Evolutionary conservation across 140 eudicot species (phyloP), one percentile per base, ranked within the genome.

Genomic region (Oenanthe javanica): DNA sequence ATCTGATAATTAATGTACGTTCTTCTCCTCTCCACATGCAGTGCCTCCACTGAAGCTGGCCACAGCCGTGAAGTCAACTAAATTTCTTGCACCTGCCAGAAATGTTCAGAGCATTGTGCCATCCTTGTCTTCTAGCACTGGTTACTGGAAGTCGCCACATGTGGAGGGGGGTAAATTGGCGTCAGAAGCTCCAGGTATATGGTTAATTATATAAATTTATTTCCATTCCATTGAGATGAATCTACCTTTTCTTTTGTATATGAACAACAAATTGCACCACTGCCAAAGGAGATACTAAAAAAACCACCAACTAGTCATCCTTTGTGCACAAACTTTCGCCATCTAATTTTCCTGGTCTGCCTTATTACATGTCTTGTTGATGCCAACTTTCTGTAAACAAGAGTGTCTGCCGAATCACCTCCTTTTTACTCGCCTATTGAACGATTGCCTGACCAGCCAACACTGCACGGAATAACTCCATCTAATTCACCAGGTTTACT

Each of bases 271-370:
- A 47, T 79, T 64, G 55, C 66, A 43, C 82, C 93, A 66, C 90
- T 88, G 79, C 84, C 90, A 43, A 84, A 82, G 25, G 84, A 81
- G 50, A 73, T 88, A 82, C 90, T 96, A 71, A 84, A 87, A 84
- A 72, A 76, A 40, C 76, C 87, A 21, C 87, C 86, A 76, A 75
- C 80, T 50, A 57, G 43, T 70, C 86, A 63, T 38, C 88, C 88
- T 70, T 40, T 3, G 43, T 3, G 43, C 43, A 40, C 43, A 40
- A 84, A 72, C 57, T 71, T 36, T 80, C 91, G 49, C 87, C 93
- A 69, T 55, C n/a, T n/a, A n/a, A 73, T 67, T 86, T 83, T 13
- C 88, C 90, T 51, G 88, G 87, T 87, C 78, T 23, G 84, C 83
- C 27, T 14, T 46, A 4, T 77, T 14, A 79, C 85, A 70, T 38